A percentile compares a stretch with the other conserved stretches of the same genome.
phyloP scores from a whole-genome alignment of 2,329 filamentous ascomycete genomes.

The Scedosporium apiospermum region DNA sequence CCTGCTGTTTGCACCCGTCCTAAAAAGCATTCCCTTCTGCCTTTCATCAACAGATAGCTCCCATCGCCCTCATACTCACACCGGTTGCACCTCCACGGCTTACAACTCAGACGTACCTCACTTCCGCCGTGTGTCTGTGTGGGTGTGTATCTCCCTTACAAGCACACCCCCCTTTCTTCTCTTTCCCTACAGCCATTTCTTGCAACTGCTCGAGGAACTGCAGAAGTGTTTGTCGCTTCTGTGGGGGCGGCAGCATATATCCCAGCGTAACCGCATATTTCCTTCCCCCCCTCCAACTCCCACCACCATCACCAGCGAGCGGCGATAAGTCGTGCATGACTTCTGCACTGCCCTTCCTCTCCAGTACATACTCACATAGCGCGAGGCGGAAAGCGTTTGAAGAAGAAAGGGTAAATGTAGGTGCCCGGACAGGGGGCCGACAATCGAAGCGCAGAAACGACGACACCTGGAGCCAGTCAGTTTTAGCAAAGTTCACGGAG shows the following conservation, averaged over 20 bases:
- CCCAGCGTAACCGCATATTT: background rate
- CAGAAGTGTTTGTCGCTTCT: background rate
- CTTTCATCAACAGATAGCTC: background rate
- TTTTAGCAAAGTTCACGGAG: background rate
- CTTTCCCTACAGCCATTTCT: too few relatives aligned
- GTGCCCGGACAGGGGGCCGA: background rate
- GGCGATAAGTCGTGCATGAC: background rate
- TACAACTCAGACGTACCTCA: background rate
- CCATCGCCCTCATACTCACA: background rate
- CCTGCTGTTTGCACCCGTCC: background rate
- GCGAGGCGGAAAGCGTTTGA: background rate
- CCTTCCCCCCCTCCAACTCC: background rate
- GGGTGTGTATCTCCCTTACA: background rate
- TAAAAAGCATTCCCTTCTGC: background rate
- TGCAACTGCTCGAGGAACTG: too few relatives aligned
- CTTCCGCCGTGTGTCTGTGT: background rate
- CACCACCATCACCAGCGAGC: background rate
- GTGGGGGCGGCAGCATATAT: background rate
- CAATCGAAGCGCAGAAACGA: background rate
- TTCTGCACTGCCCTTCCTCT: background rate
- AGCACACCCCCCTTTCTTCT: background rate
- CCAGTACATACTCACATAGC: background rate
- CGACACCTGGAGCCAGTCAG: background rate
- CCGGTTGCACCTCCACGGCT: background rate
- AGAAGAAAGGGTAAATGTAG: background rate